phyloP scores from a whole-genome alignment of 768 basidiomycete species.

The Scleroderma bovista region DNA sequence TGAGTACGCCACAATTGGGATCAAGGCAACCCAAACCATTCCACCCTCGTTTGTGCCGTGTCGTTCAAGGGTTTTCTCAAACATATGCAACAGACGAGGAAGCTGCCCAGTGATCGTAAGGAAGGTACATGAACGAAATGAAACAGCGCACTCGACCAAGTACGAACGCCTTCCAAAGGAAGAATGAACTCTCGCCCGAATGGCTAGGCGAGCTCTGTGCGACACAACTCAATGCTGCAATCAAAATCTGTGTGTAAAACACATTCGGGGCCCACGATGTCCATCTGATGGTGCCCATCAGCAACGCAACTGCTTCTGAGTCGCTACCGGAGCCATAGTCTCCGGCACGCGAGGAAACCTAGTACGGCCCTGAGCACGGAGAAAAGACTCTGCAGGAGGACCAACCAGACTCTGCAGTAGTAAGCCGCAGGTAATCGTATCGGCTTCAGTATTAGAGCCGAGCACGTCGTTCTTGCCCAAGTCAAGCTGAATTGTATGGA shows the following conservation, averaged over 20 bases:
- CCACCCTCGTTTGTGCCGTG: constrained; percentile 46
- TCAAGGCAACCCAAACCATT: constrained; percentile 41
- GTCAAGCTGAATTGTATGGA: constrained; percentile 56
- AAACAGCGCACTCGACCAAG: constrained; percentile 55
- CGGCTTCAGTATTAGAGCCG: constrained; percentile 56
- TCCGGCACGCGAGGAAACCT: constrained; percentile 56
- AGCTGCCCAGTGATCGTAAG: constrained; percentile 37
- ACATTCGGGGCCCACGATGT: constrained; percentile 56
- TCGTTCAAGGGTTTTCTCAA: constrained; percentile 49
- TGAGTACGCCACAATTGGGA: neutral
- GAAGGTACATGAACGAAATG: neutral
- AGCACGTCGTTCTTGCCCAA: constrained; percentile 53
- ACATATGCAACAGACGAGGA: constrained; percentile 50
- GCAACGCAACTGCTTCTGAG: constrained; percentile 43
- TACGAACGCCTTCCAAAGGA: constrained; percentile 67
- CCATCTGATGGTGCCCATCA: constrained; percentile 55
- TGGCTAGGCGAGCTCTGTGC: constrained; percentile 41
- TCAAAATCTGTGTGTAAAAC: constrained; percentile 64
- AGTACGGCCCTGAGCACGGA: constrained; percentile 3
- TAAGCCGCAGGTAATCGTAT: constrained; percentile 59
- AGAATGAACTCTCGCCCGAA: constrained; percentile 25
- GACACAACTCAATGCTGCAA: constrained; percentile 58
- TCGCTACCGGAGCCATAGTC: constrained; percentile 61
- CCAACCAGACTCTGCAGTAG: constrained; percentile 58
- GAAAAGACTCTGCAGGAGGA: neutral